Percentiles rank a stretch among this genome's conserved stretches.
Evolutionary conservation across 768 basidiomycete genomes (phyloP).

Genomic region (Amanita fuliginea): DNA sequence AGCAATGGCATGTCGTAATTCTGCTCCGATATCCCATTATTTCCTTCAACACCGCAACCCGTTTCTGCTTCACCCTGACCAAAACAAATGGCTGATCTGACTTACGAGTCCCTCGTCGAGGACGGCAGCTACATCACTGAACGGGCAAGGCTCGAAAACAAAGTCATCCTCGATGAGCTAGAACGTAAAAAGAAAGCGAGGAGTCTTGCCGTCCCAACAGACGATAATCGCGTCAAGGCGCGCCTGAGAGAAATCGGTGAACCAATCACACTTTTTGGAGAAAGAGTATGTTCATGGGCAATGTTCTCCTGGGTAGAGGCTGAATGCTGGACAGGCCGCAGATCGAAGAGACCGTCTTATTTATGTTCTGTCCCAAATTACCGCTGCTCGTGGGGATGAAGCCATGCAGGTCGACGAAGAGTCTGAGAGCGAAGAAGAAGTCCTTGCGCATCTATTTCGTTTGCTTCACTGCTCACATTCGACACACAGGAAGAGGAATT

Average conservation of each 20-base stretch:
- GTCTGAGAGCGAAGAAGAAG: constrained; percentile 70
- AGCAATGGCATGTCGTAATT: constrained; percentile 7
- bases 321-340: constrained; percentile 52
- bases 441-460: constrained; percentile 15
- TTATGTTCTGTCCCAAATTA: constrained; percentile 90
- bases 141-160: constrained; percentile 69
- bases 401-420: constrained; percentile 65
- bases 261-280: constrained; percentile 95
- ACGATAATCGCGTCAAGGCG: constrained; percentile 87
- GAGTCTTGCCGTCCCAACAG: constrained; percentile 90
- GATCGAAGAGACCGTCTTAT: constrained; percentile 94
- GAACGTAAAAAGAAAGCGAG: constrained; percentile 95
- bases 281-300: constrained; percentile 66
- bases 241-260: constrained; percentile 89
- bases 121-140: constrained; percentile 71
- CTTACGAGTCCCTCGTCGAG: constrained; percentile 65
- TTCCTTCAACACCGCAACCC: neutral
- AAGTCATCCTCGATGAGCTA: constrained; percentile 87
- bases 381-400: constrained; percentile 78
- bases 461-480: constrained; percentile 3
- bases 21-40: neutral
- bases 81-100: constrained; percentile 55
- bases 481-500: constrained; percentile 76
- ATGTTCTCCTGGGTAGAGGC: constrained; percentile 6
- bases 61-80: too few species aligned